Evolutionary conservation across 106 monocot genomes (phyloP).

Genomic region (Allium cepa): DNA sequence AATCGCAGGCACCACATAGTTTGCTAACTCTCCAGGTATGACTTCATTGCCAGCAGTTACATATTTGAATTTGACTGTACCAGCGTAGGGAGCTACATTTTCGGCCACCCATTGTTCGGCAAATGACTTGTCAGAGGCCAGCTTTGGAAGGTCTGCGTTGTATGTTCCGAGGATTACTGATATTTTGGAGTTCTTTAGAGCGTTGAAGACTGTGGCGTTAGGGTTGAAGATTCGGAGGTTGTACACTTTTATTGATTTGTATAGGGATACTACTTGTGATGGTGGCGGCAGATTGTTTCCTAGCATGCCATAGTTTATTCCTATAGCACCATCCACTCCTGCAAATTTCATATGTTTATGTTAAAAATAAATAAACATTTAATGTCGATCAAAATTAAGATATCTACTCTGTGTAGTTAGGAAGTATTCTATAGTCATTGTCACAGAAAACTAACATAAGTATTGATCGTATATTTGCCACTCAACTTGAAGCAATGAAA

Average conservation of each 20-base stretch:
- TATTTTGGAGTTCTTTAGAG: constrained; percentile 17
- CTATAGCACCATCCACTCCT: constrained; percentile 10
- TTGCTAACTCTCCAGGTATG: constrained; percentile 36
- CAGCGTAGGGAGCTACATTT: constrained; percentile 15
- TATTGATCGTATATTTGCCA: too few species aligned
- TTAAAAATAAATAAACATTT: too few species aligned
- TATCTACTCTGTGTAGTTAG: too few species aligned
- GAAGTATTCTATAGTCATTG: too few species aligned
- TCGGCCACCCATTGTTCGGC: constrained; percentile 20
- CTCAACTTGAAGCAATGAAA: too few species aligned
- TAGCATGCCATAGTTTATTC: constrained; percentile 28
- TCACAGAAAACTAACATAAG: too few species aligned
- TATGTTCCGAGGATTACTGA: constrained; percentile 14
- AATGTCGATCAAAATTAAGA: too few species aligned
- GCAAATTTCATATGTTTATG: too few species aligned
- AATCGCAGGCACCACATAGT: constrained; percentile 32
- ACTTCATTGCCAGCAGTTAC: constrained; percentile 75
- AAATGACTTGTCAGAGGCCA: constrained; percentile 13
- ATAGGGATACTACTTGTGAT: constrained; percentile 14
- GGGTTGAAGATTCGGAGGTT: constrained; percentile 27
- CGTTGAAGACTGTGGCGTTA: constrained; percentile 11
- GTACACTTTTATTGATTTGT: constrained; percentile 13
- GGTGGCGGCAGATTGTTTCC: constrained; percentile 32
- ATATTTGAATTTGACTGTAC: constrained; percentile 25
- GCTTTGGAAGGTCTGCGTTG: constrained; percentile 18